These are phyloP conservation scores for Termitomyces heimii DNA, from an alignment of 768 basidiomycete species.

Conservation along the genomic window DNA sequence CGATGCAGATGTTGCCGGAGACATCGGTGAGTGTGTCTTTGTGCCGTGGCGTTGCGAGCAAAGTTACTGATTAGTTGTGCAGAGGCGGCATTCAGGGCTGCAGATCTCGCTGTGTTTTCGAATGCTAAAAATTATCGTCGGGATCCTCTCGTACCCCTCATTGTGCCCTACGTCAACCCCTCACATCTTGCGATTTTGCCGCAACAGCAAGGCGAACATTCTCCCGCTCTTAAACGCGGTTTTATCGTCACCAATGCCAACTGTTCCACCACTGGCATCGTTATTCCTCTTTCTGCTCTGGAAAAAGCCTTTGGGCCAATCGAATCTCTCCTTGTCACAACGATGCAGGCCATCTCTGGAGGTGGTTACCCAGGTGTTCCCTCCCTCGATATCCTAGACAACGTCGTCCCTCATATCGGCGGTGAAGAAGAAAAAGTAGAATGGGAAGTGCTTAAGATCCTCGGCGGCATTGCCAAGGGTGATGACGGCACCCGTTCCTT, in stretches of 20 bases:
- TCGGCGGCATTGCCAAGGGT: slow-evolving; percentile 68
- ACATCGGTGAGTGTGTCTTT: slow-evolving; percentile 62
- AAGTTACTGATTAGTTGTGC: slow-evolving; percentile 4
- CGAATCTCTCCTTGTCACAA: slow-evolving; percentile 86
- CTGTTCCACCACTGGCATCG: slow-evolving; percentile 92
- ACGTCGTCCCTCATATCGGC: slow-evolving; percentile 89
- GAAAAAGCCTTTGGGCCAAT: slow-evolving; percentile 93
- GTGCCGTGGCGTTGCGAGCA: neutral
- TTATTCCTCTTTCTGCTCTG: slow-evolving; percentile 86
- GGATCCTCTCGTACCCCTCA: slow-evolving; percentile 88
- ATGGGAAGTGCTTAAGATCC: slow-evolving; percentile 97
- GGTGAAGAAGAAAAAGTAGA: slow-evolving; percentile 98
- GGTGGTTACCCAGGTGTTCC: slow-evolving; percentile 96
- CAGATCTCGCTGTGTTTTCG: slow-evolving; percentile 90
- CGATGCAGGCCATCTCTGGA: slow-evolving; percentile 97
- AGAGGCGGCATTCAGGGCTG: slow-evolving; percentile 84
- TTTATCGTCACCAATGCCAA: slow-evolving; percentile 99
- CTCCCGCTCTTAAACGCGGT: slow-evolving; percentile 67
- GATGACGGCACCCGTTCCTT: slow-evolving; percentile 58
- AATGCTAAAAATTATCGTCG: slow-evolving; percentile 96
- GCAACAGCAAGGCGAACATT: slow-evolving; percentile 70
- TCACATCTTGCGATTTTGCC: slow-evolving; percentile 78
- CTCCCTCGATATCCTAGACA: slow-evolving; percentile 89
- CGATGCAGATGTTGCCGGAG: slow-evolving; percentile 91
- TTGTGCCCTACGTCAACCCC: slow-evolving; percentile 95